Conservation (phyloP, 768 basidiomycete genomes). For the Tylopilus rubrobrunneus region DNA sequence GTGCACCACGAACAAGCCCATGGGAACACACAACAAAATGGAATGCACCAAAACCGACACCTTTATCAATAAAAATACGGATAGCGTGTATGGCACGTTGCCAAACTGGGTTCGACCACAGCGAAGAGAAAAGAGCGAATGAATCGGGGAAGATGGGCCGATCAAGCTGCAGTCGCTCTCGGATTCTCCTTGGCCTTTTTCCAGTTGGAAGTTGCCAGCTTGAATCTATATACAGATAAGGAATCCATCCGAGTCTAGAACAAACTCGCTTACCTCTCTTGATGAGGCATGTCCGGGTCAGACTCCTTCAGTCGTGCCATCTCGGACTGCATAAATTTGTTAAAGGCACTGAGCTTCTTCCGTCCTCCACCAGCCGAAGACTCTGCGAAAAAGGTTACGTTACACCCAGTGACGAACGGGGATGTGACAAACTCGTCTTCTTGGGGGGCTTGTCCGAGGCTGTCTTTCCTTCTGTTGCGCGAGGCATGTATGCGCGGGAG, state of each 20-base stretch:
- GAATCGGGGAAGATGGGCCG: conserved; percentile 4
- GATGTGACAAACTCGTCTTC: conserved; percentile 46
- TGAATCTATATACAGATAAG: conserved; percentile 47
- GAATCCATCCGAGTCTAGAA: not conserved
- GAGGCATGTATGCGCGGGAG: conserved; percentile 36
- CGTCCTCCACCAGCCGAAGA: conserved; percentile 49
- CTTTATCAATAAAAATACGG: conserved; percentile 33
- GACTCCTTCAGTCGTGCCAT: conserved; percentile 76
- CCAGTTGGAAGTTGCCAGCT: conserved; percentile 73
- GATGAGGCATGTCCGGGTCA: conserved; percentile 68
- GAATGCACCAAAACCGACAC: conserved; percentile 20
- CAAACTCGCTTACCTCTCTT: conserved; percentile 52
- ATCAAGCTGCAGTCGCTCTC: conserved; percentile 32
- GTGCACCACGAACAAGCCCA: conserved; percentile 4
- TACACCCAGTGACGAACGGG: conserved; percentile 4
- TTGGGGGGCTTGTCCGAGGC: conserved; percentile 44
- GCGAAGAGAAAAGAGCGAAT: conserved; percentile 5
- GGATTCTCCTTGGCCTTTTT: conserved; percentile 70
- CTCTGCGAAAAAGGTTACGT: conserved; percentile 37
- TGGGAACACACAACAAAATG: conserved; percentile 10
- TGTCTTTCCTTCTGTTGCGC: conserved; percentile 36
- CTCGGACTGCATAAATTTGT: conserved; percentile 78
- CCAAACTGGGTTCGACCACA: conserved; percentile 16
- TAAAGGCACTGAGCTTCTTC: conserved; percentile 68
- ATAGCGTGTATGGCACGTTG: conserved; percentile 9